Evolutionary conservation across 768 basidiomycete genomes (phyloP), one percentile per base, ranked within the genome.

Genomic region (Plicaturopsis crispa): DNA sequence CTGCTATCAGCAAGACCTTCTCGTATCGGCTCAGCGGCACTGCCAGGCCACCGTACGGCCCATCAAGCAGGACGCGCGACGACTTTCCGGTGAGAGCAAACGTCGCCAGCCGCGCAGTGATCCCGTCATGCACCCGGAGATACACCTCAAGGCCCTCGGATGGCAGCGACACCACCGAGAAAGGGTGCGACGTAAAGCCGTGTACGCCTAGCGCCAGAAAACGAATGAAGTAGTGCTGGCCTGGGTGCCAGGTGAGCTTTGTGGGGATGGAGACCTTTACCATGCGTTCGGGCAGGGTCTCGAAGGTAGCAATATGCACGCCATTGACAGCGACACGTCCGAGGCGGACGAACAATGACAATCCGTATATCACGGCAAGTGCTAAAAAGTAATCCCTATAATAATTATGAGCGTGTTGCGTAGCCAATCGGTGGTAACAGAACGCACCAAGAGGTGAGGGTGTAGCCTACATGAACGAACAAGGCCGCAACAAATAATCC

Each of bases 321-420:
- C 52, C 43, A 21, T 54, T 53, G 43, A 38, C 43, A 38, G 42
- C 48, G 21, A 54, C 56, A 35, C 54, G 54, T 16, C 39, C 38
- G 42, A 52, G 37, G 38, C 57, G 54, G 13, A 43, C 31, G 32
- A 60, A 46, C 52, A 54, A 57, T 17, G 55, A 44, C 32, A 48
- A 22, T 23, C 38, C 48, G 47, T 59, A 57, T 36, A 62, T 43
- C 8, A 48, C 58, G 13, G 46, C 47, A 14, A 55, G 47, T 0
- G 59, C 61, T 48, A 49, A 55, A 45, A 61, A 55, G 49, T 61
- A 62, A 39, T 56, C 48, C 59, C 54, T 55, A 23, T 8, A 20
- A 12, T 14, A 5, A 18, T 8, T 35, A 20, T 30, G 35, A 22
- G 18, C 4, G 13, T 14, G n/a, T 28, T 1, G 16, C 3, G 12